phyloP scores from a whole-genome alignment of 2,329 filamentous ascomycete genomes.

The Lachnum nothofagi region DNA sequence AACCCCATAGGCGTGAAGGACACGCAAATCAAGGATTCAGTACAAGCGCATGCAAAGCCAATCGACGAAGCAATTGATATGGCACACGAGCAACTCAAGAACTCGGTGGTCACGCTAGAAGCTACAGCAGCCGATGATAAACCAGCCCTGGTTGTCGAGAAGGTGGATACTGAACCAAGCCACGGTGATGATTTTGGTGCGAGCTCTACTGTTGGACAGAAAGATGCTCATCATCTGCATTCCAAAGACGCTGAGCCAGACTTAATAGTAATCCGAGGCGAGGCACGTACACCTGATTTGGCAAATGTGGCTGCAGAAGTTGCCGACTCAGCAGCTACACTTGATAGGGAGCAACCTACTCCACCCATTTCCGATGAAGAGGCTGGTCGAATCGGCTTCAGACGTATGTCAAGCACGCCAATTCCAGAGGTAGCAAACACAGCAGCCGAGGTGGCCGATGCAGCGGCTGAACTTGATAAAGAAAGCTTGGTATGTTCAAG shows the following conservation, averaged over 20 bases:
- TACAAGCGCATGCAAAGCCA: background rate
- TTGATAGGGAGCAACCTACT: slow-evolving; percentile 32
- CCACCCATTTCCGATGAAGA: slow-evolving; percentile 33
- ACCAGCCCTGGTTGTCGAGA: slow-evolving; percentile 32
- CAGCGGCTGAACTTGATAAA: slow-evolving; percentile 36
- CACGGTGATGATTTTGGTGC: slow-evolving; percentile 36
- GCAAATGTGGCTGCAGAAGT: slow-evolving; percentile 27
- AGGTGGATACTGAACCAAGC: slow-evolving; percentile 32
- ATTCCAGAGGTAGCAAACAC: slow-evolving; percentile 40
- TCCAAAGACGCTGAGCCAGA: slow-evolving; percentile 35
- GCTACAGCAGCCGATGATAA: background rate
- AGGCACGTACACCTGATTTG: slow-evolving; percentile 22
- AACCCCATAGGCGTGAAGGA: background rate
- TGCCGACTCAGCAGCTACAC: slow-evolving; percentile 22
- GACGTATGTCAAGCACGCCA: slow-evolving; percentile 36
- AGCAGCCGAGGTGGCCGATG: slow-evolving; percentile 42
- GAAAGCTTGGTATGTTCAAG: slow-evolving; percentile 13
- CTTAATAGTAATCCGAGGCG: slow-evolving; percentile 26
- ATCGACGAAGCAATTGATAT: too few relatives aligned
- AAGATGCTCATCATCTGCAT: slow-evolving; percentile 32
- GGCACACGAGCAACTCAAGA: background rate
- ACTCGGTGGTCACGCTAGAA: background rate
- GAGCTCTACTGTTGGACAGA: slow-evolving; percentile 32
- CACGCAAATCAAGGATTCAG: too few relatives aligned
- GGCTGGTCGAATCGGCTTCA: slow-evolving; percentile 32